These are phyloP conservation scores for Rhynchospora breviuscula DNA, from an alignment of 176 grass and related monocot species.

Conservation along the genomic window DNA sequence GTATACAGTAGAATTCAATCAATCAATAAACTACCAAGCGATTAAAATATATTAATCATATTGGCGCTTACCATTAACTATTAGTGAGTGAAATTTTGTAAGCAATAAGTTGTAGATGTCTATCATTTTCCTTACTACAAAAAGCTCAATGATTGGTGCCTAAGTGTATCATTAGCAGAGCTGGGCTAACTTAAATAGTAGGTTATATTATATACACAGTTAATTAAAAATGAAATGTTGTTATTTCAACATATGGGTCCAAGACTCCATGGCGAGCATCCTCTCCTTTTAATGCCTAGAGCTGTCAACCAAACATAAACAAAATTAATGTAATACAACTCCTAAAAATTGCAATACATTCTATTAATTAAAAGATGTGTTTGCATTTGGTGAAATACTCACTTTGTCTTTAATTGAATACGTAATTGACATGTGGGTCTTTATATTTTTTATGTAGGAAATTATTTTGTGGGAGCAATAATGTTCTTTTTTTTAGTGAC, in stretches of 20 bases:
- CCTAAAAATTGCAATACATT: background rate
- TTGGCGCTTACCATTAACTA: background rate
- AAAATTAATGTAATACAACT: background rate
- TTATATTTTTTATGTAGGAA: background rate
- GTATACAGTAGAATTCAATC: background rate
- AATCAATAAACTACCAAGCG: background rate
- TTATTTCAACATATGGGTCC: background rate
- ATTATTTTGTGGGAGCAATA: background rate
- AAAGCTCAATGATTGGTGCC: constrained; percentile 57
- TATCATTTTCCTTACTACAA: background rate
- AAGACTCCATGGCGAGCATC: background rate
- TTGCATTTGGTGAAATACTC: background rate
- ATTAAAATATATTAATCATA: background rate
- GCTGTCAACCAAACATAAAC: constrained; percentile 56
- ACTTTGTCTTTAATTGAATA: background rate
- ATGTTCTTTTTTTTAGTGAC: background rate
- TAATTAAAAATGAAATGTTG: background rate
- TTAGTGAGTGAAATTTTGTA: too few species aligned
- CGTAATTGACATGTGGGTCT: background rate
- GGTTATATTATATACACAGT: constrained; percentile 6
- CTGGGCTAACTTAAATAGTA: constrained; percentile 32
- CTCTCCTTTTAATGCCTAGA: constrained; percentile 34
- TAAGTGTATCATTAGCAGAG: constrained; percentile 44
- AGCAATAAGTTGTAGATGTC: too few species aligned
- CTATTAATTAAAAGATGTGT: background rate